A percentile compares a stretch with the other conserved stretches of the same genome.
phyloP scores from a whole-genome alignment of 2,329 filamentous ascomycete genomes.

The Colletotrichum phormii region DNA sequence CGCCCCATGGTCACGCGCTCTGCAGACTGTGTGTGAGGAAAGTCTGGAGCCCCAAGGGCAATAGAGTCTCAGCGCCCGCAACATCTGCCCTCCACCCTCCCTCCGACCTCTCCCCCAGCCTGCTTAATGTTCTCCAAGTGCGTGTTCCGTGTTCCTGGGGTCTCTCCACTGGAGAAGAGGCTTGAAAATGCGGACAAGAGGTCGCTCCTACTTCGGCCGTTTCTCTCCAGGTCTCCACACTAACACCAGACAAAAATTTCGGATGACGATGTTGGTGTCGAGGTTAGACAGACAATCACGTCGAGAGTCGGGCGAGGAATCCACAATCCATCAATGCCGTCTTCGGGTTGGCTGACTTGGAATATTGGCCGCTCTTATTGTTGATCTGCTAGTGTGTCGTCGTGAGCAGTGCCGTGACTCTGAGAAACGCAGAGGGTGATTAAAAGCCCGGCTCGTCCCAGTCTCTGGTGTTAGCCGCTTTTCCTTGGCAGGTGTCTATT shows the following conservation, averaged over 20 bases:
- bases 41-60: constrained; percentile 16
- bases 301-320: constrained; percentile 1
- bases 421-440: background rate
- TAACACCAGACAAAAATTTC: constrained; percentile 19
- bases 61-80: background rate
- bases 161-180: constrained; percentile 30
- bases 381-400: background rate
- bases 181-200: constrained; percentile 20
- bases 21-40: background rate
- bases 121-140: constrained; percentile 9
- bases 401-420: background rate
- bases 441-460: constrained; percentile 29
- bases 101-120: constrained; percentile 5
- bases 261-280: constrained; percentile 33
- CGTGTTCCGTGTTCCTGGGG: constrained; percentile 19
- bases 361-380: background rate
- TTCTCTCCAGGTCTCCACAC: constrained; percentile 34
- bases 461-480: background rate
- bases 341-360: constrained; percentile 18
- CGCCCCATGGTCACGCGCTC: constrained; percentile 11
- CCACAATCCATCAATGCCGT: constrained; percentile 19
- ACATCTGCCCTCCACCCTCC: background rate
- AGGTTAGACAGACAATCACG: constrained; percentile 12
- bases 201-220: constrained; percentile 35
- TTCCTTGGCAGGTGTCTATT: constrained; percentile 21